Base-by-base conservation (phyloP, 176 grass and related monocot species). In the Rhynchospora breviuscula region DNA sequence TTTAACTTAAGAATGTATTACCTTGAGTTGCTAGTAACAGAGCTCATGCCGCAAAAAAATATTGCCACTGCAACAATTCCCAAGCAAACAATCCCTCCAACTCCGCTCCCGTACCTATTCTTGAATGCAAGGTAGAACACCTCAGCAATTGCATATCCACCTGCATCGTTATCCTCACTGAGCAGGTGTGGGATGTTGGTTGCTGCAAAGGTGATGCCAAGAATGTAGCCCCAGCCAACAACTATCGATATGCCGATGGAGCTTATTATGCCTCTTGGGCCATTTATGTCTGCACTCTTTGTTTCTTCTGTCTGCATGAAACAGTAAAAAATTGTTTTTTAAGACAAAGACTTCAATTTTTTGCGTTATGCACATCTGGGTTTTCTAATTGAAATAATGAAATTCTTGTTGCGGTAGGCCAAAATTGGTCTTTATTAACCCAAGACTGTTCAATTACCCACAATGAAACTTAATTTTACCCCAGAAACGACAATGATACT, bases 41-140 rank as follows among this genome's bases (percentile, higher is more conserved):
- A 85, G 65, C 89, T 90, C 85, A 90, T 85, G 21, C 89, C 89
- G 58, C 89, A 90, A 21, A 90, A 90, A 52, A 85, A 90, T 73
- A 90, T 90, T 1, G 89, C 89, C 61, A 90, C 75, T 0, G 89
- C 85, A 59, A 87, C 85, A 81, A 90, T 77, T 80, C 89, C 89
- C 63, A 90, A 59, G 40, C 89, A 90, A 68, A 90, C 3, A 35
- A 90, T 90, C 40, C 89, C 89, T 10, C 89, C 89, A 18, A 85
- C 76, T 3, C 88, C 88, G 40, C 23, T 85, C 6, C 85, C 88
- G 18, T 87, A 87, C 73, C 88, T 80, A 43, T 29, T 81, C 46
- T 87, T 90, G 21, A 90, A 90, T 11, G 85, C 85, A 51, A 84
- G 80, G 63, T 90, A 90, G 73, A 90, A 90, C 40, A 90, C 81